Evolutionary conservation across 352 stramenopile genomes (phyloP), one percentile per base, ranked within the genome.

Genomic region (Phytophthora pini): DNA sequence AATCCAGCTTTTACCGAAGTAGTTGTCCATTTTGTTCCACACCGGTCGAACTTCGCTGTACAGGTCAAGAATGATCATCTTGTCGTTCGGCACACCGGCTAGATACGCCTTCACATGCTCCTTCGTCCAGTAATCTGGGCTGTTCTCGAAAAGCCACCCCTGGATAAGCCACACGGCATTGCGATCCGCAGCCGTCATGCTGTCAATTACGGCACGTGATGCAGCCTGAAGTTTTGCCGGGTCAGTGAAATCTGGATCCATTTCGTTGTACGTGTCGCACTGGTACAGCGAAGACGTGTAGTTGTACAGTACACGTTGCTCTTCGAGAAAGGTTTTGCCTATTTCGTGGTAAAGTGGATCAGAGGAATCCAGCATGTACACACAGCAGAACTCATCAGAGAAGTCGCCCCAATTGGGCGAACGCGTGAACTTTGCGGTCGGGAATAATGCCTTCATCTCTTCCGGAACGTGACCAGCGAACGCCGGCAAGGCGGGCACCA

Each of bases 391-490:
- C 47, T 89, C 82, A 4, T 92, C 84, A 1, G 84, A 76, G 55
- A 92, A 92, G 58, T 85, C 81, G 46, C 81, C 81, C 86, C 86
- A 94, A 61, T 93, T 90, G 11, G 86, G 84, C 9, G 85, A 93
- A 9, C 85, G 72, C 34, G 82, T 76, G 58, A 94, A 95, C 58
- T 91, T 93, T 13, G 89, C 79, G n/a, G 88, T 63, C 1, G 88
- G 77, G 58, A 88, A 92, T 5, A 82, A 76, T 29, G 74, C 31
- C 47, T 86, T 81, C 40, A 98, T 56, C 40, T 95, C 88, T 59
- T 93, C 77, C 0, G 92, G 91, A 32, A 97, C 88, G 56, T 97
- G 90, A 0, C 92, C 84, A 0, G 84, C 88, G 64, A 98, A 98
- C 3, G 75, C 90, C 5, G 92, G 92, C 12, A 98, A 66, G 11